Percentiles rank a stretch among this genome's conserved stretches.
These are phyloP conservation scores for Linderina pennispora DNA, from an alignment of 192 early-diverging fungal genomes.

Conservation along the genomic window DNA sequence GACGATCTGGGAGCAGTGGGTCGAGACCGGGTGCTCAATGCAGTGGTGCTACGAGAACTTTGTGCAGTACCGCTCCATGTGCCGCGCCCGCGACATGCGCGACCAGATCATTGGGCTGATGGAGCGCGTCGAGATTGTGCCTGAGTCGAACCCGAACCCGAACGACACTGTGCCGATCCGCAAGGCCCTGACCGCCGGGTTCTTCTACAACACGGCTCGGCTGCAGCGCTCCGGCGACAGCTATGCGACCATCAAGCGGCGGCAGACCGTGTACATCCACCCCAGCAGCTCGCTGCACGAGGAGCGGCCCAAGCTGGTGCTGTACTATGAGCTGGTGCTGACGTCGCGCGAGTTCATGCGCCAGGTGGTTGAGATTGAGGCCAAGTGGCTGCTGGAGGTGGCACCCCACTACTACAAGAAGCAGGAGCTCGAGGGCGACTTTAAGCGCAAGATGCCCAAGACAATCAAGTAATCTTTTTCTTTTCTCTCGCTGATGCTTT, in stretches of 20 bases:
- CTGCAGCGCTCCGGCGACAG: conserved; percentile 82
- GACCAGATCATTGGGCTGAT: conserved; percentile 90
- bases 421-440: conserved; percentile 57
- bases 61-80: conserved; percentile 88
- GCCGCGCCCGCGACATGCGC: conserved; percentile 82
- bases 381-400: conserved; percentile 71
- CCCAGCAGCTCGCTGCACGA: conserved; percentile 79
- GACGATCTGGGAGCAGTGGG: conserved; percentile 90
- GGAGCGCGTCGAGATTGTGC: conserved; percentile 85
- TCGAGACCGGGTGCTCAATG: conserved; percentile 83
- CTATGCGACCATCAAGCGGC: conserved; percentile 87
- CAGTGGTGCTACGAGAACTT: conserved; percentile 98
- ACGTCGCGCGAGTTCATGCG: conserved; percentile 96
- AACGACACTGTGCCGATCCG: conserved; percentile 80
- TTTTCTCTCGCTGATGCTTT: background rate
- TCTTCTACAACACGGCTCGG: conserved; percentile 91
- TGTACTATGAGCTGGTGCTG: conserved; percentile 91
- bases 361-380: conserved; percentile 86
- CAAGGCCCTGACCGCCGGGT: conserved; percentile 90
- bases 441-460: conserved; percentile 46
- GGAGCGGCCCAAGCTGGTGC: conserved; percentile 76
- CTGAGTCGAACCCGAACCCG: conserved; percentile 79
- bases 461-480: conserved; percentile 4
- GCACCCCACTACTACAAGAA: conserved; percentile 93
- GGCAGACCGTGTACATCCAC: conserved; percentile 88